Evolutionary conservation across 805 yeast genomes (phyloP), one percentile per base, ranked within the genome.

Genomic region (Kodamaea restingae): DNA sequence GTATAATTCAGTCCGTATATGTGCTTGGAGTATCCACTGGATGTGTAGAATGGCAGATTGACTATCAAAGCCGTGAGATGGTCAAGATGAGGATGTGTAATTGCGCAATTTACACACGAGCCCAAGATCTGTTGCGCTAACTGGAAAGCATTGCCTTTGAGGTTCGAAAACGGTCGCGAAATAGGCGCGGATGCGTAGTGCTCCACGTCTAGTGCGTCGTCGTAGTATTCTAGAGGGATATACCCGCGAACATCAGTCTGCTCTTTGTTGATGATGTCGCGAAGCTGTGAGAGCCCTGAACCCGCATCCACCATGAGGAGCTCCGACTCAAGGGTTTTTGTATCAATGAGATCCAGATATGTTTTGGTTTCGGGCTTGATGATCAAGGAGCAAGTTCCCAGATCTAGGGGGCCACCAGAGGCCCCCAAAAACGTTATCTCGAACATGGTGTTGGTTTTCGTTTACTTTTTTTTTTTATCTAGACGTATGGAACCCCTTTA

Each of bases 41-140:
- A 7, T 29, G 44, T 39, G 41, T 75, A 70, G 11, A 72, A 68
- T 0, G 95, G 86, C 2, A 90, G 76, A 53, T 88, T 88, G 38
- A 88, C 61, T 0, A 81, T 76, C 35, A 88, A 54, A 0, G 83
- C 85, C 7, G 74, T 55, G 10, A 87, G 68, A 56, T 88, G 97
- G 57, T 88, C 97, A 37, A 88, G 54, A 59, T 88, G 97, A 0
- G 91, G 77, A 58, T 88, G 97, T 1, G 96, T 77, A 18, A 88
- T 72, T 35, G 81, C 63, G 46, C 72, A 77, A 22, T 63, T 63
- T 6, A 61, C 53, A 2, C 80, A 54, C 5, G 57, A 46, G 4
- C 60, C 58, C 21, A 69, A 56, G 4, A 79, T 28, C 21, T 45
- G 36, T 33, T 50, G 48, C 3, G 74, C 53, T 15, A 54, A 38